phyloP scores from a whole-genome alignment of 768 basidiomycete genomes.

The Pulveroboletus sp. region DNA sequence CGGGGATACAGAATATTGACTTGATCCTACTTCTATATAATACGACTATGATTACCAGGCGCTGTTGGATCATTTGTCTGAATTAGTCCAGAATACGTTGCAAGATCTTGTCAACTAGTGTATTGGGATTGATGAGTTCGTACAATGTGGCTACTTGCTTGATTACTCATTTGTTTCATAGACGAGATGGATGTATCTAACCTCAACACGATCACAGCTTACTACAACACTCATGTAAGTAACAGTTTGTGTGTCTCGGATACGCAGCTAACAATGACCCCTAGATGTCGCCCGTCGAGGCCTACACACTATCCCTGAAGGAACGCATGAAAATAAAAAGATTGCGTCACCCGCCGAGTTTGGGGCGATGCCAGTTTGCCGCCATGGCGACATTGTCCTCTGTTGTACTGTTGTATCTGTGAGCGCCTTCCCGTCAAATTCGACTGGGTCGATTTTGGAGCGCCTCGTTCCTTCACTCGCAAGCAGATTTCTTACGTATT shows the following conservation, averaged over 20 bases:
- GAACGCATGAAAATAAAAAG: conserved; percentile 97
- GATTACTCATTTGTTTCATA: conserved; percentile 35
- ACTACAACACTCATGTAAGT: conserved; percentile 92
- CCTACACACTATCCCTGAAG: conserved; percentile 92
- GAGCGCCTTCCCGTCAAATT: conserved; percentile 97
- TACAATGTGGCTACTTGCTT: neutral
- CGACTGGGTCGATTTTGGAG: conserved; percentile 78
- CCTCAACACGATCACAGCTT: conserved; percentile 97
- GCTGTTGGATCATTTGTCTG: conserved; percentile 92
- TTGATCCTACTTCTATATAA: conserved; percentile 99
- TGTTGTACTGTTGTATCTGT: conserved; percentile 90
- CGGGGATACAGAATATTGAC: conserved; percentile 79
- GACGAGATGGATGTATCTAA: conserved; percentile 95
- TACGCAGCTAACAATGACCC: neutral
- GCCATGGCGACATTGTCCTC: conserved; percentile 84
- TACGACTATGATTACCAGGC: conserved; percentile 94
- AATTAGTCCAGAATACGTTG: conserved; percentile 91
- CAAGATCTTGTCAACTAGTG: conserved; percentile 92
- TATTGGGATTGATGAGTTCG: conserved; percentile 72
- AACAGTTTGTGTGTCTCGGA: neutral
- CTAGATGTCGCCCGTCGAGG: conserved; percentile 94
- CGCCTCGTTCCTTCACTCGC: conserved; percentile 90
- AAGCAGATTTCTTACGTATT: conserved; percentile 94
- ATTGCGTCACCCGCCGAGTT: conserved; percentile 92
- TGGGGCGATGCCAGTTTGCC: conserved; percentile 90